These are phyloP conservation scores for Colletotrichum brevisporum DNA, from an alignment of 2,329 filamentous ascomycete genomes.

Conservation along the genomic window DNA sequence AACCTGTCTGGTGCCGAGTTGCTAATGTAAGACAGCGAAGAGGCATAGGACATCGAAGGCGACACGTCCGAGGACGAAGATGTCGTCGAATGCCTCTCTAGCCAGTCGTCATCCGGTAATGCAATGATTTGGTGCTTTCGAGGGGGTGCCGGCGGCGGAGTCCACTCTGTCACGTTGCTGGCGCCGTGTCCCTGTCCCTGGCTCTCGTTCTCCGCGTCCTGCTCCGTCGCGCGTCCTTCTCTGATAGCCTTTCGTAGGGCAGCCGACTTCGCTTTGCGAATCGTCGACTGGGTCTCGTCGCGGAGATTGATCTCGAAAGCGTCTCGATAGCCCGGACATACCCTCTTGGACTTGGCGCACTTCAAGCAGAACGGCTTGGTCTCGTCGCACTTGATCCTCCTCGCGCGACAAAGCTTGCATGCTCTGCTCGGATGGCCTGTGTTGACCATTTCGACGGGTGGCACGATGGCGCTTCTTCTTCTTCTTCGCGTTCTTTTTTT, in stretches of 20 bases:
- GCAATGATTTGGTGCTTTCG: constrained; percentile 34
- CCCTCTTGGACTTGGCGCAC: constrained; percentile 47
- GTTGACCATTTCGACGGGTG: constrained; percentile 36
- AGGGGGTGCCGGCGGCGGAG: constrained; percentile 29
- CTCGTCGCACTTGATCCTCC: constrained; percentile 55
- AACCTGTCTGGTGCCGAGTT: constrained; percentile 29
- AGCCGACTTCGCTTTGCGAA: constrained; percentile 41
- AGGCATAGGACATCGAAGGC: constrained; percentile 37
- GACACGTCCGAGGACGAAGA: constrained; percentile 35
- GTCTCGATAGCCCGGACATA: constrained; percentile 40
- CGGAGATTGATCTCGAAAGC: constrained; percentile 42
- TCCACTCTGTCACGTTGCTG: constrained; percentile 32
- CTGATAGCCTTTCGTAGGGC: constrained; percentile 38
- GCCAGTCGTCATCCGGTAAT: constrained; percentile 32
- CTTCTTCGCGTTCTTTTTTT: background rate
- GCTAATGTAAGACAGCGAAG: constrained; percentile 37
- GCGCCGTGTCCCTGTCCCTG: background rate
- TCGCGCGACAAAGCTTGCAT: constrained; percentile 49
- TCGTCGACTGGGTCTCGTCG: constrained; percentile 41
- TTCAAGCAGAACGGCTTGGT: constrained; percentile 50
- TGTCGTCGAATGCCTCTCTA: constrained; percentile 27
- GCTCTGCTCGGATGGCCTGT: constrained; percentile 41
- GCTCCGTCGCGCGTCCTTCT: constrained; percentile 33
- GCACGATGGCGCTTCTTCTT: background rate
- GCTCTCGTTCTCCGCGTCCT: constrained; percentile 28